Base-by-base conservation (phyloP, 768 basidiomycete genomes). In the Tricholoma flavovirens region DNA sequence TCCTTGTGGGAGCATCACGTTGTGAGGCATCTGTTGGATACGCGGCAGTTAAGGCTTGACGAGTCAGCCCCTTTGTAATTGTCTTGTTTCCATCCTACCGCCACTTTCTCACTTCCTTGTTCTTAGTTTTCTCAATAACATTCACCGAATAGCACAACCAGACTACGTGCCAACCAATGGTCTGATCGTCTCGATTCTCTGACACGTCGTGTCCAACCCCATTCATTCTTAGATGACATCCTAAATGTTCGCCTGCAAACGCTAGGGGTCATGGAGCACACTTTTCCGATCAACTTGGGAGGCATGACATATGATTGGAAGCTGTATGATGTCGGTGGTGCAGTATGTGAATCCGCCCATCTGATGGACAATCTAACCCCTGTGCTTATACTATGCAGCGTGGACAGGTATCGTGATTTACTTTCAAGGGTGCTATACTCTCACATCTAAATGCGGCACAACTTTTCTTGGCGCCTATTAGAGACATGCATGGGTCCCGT, bases 271-370 rank as follows among this genome's bases (percentile, higher is more conserved):
- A 81, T 84, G 55, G 89, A 92, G 61, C 87, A 90, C 65, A 75
- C 80, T 1, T 89, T 90, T 66, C 79, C 84, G 55, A 82, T 90
- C 56, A 76, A 77, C 56, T 78, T 84, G 58, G 81, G 79, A 38
- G 84, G 85, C 2, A 76, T 74, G 55, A 76, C 76, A 42, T 88
- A 87, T 64, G 80, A 84, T 53, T 92, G 90, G 89, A 80, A 83
- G 56, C 73, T 92, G 54, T 93, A 87, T 66, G 90, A 93, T 66
- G 90, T 93, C 35, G 89, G 90, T 38, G 90, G 90, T 46, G 86
- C 87, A 51, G 86, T 90, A 65, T 67, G 87, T 35, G 24, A 55
- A 36, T n/a, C 21, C 26, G 51, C 19, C 60, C 26, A 46, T 30
- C 52, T 19, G 45, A 48, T 49, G 5, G 22, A 51, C 35, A 19